Percentiles rank a stretch among this genome's conserved stretches.
These are phyloP conservation scores for Penicillium silybi DNA, from an alignment of 495 filamentous ascomycete species.

Conservation along the genomic window DNA sequence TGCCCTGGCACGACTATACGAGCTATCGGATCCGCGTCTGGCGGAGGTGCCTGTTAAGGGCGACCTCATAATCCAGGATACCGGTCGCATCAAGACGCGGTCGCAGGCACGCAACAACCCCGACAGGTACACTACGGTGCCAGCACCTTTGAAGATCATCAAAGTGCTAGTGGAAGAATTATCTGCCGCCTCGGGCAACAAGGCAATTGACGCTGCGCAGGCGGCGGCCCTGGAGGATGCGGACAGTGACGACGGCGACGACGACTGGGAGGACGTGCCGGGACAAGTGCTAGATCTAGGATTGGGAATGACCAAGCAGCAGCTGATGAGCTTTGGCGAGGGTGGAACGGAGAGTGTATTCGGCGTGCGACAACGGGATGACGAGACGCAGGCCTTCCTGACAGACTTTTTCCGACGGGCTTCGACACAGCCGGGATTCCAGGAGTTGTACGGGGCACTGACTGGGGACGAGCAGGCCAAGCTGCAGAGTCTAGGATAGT, in stretches of 20 bases:
- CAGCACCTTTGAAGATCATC: constrained; percentile 87
- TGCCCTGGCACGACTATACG: constrained; percentile 83
- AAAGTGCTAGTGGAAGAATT: constrained; percentile 94
- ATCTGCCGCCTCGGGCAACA: constrained; percentile 53
- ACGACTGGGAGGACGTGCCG: constrained; percentile 90
- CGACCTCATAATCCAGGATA: constrained; percentile 78
- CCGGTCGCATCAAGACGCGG: constrained; percentile 86
- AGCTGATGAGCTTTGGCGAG: constrained; percentile 75
- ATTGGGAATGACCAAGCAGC: constrained; percentile 59
- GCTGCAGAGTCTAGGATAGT: constrained; percentile 43
- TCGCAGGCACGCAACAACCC: constrained; percentile 82
- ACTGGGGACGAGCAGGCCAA: constrained; percentile 72
- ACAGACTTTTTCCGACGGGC: constrained; percentile 75
- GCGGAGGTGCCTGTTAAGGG: constrained; percentile 79
- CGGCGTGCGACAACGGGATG: constrained; percentile 66
- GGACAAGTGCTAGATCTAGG: constrained; percentile 65
- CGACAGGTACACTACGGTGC: constrained; percentile 82
- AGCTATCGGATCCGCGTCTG: constrained; percentile 78
- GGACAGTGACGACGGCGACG: constrained; percentile 59
- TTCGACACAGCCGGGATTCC: constrained; percentile 68
- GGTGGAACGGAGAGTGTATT: constrained; percentile 51
- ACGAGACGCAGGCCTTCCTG: constrained; percentile 85
- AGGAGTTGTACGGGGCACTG: constrained; percentile 65
- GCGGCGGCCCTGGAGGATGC: constrained; percentile 52
- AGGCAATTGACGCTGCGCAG: constrained; percentile 51